These are phyloP conservation scores for Fusarium sterilihyphosum DNA, from an alignment of 2,329 filamentous ascomycete species.

Conservation along the genomic window DNA sequence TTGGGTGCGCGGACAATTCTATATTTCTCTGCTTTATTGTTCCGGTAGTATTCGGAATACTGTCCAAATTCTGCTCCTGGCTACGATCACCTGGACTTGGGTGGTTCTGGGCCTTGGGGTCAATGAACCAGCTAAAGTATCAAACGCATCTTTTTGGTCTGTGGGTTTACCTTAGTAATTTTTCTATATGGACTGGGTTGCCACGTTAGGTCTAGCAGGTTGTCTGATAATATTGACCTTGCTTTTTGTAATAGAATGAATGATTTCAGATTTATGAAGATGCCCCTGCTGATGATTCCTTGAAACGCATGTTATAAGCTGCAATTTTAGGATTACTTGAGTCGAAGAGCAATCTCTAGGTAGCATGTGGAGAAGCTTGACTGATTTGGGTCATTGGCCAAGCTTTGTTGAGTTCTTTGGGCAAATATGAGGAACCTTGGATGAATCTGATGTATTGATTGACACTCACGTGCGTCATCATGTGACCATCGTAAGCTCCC, in stretches of 20 bases:
- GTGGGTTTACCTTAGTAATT: neutral
- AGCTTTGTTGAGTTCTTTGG: neutral
- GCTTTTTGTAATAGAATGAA: neutral
- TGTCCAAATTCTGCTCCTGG: neutral
- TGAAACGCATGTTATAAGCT: neutral
- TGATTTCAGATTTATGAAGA: neutral
- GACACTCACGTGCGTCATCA: constrained; percentile 3
- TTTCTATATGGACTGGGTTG: neutral
- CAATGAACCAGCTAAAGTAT: neutral
- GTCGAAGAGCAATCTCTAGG: neutral
- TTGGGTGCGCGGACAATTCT: neutral
- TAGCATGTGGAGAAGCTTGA: neutral
- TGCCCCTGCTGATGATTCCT: neutral
- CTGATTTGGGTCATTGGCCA: neutral
- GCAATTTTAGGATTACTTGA: neutral
- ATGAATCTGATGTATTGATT: neutral
- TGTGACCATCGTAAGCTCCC: neutral
- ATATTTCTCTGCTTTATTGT: neutral
- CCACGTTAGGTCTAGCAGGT: neutral
- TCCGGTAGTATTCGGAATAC: neutral
- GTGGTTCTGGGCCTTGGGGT: neutral
- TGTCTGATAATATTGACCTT: neutral
- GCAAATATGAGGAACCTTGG: neutral
- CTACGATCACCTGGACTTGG: neutral
- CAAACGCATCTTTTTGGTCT: neutral